Evolutionary conservation across 1,284 basidiomycete genomes (phyloP), one percentile per base, ranked within the genome.

Genomic region (Moniliella sp.): DNA sequence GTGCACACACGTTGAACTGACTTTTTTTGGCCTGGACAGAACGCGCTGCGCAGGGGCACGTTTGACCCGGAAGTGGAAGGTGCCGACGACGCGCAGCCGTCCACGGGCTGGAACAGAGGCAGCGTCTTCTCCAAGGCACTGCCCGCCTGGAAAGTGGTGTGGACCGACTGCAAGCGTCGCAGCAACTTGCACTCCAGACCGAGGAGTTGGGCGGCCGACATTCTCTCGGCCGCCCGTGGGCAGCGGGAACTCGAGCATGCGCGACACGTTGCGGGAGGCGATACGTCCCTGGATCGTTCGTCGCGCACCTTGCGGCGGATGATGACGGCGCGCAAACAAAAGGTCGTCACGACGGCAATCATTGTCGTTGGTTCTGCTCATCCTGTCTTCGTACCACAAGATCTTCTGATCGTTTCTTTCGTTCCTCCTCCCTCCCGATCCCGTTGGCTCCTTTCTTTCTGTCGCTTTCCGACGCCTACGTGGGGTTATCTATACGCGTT

Each of bases 121-220:
- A 57, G 31, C 40, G 54, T 7, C 40, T 61, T n/a, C 39, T 61
- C 7, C 53, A 57, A 14, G 58, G 55, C 8, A 63, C 63, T 1
- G 50, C 62, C n/a, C 49, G 58, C 19, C 50, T 65, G n/a, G 51
- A 58, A 17, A 59, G 63, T 5, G 61, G 62, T 1, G 55, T 54
- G 1, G 69, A 74, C 40, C 68, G 91, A 28, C 63, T 99, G 32
- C 74, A 83, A 45, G 83, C 91, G 42, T 82, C 78, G 12, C 82
- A 93, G 43, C 70, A 83, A 14, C 73, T 97, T 28, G 88, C 88
- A 4, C 65, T 97, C 15, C 86, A 97, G 67, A 94, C 91, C 5
- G 91, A 97, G 64, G 75, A 81, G 50, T 75, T 94, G 21, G 91
- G 91, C 7, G n/a, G 75, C 83, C 9, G 83, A 83, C 47, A 94